Evolutionary conservation across 2,329 filamentous ascomycete species (phyloP).

Genomic region (Teratosphaeriaceae sp.): DNA sequence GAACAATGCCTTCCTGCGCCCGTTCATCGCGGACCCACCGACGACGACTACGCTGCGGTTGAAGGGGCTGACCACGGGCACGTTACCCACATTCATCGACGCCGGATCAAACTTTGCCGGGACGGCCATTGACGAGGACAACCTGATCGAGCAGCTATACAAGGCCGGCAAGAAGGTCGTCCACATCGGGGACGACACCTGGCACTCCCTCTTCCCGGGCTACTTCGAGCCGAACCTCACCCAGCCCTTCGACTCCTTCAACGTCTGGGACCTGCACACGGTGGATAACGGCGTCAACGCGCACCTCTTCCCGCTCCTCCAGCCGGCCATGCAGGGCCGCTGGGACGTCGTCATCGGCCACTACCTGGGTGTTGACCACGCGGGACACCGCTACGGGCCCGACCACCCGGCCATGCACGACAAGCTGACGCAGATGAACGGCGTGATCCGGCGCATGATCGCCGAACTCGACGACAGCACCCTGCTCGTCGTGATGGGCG

Average conservation of each 20-base stretch:
- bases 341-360: slow-evolving; percentile 98
- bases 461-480: slow-evolving; percentile 74
- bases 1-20: slow-evolving; percentile 77
- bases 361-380: slow-evolving; percentile 92
- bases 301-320: slow-evolving; percentile 78
- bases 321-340: slow-evolving; percentile 54
- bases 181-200: slow-evolving; percentile 96
- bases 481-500: slow-evolving; percentile 92
- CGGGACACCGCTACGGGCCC: slow-evolving; percentile 91
- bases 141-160: slow-evolving; percentile 58
- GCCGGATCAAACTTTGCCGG: slow-evolving; percentile 92
- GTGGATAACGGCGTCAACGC: slow-evolving; percentile 93
- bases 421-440: slow-evolving; percentile 89
- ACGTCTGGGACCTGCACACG: slow-evolving; percentile 95
- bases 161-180: slow-evolving; percentile 69
- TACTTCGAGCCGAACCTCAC: slow-evolving; percentile 87
- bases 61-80: slow-evolving; percentile 92
- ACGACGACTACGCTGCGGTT: slow-evolving; percentile 87
- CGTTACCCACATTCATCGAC: slow-evolving; percentile 89
- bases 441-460: slow-evolving; percentile 65
- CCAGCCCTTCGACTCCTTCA: slow-evolving; percentile 89
- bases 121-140: slow-evolving; percentile 92
- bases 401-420: slow-evolving; percentile 86
- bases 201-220: slow-evolving; percentile 87
- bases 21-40: slow-evolving; percentile 95